phyloP scores from a whole-genome alignment of 305 asterid species.

The Solanum hybrid region DNA sequence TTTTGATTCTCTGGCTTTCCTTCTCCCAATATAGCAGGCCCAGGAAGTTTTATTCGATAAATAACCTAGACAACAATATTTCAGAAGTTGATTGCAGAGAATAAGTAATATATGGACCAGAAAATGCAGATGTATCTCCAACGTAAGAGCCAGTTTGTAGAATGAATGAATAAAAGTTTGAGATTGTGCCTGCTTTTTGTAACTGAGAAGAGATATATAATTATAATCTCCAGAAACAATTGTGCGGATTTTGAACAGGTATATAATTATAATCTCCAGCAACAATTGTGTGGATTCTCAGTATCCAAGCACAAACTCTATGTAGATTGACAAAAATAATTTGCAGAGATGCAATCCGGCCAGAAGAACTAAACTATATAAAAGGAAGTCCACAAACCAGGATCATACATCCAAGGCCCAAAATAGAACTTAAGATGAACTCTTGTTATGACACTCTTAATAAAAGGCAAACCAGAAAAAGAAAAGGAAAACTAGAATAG shows the following conservation, averaged over 20 bases:
- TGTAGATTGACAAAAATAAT: not conserved
- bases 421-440: not conserved
- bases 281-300: not conserved
- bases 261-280: not conserved
- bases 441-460: not conserved
- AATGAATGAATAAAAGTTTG: not conserved
- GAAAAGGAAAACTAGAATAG: not conserved
- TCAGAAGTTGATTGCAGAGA: not conserved
- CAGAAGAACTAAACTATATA: not conserved
- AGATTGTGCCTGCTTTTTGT: not conserved
- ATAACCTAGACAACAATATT: constrained; percentile 44
- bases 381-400: constrained; percentile 1
- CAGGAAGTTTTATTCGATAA: constrained; percentile 91
- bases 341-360: not conserved
- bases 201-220: not conserved
- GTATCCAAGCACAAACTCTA: not conserved
- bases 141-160: not conserved
- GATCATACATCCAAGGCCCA: not conserved
- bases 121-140: not conserved
- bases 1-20: constrained; percentile 99
- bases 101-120: not conserved
- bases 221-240: not conserved
- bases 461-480: not conserved
- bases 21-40: constrained; percentile 90
- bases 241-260: not conserved